phyloP scores from a whole-genome alignment of 1,139 yeast species.

The Hansenula anomala region DNA sequence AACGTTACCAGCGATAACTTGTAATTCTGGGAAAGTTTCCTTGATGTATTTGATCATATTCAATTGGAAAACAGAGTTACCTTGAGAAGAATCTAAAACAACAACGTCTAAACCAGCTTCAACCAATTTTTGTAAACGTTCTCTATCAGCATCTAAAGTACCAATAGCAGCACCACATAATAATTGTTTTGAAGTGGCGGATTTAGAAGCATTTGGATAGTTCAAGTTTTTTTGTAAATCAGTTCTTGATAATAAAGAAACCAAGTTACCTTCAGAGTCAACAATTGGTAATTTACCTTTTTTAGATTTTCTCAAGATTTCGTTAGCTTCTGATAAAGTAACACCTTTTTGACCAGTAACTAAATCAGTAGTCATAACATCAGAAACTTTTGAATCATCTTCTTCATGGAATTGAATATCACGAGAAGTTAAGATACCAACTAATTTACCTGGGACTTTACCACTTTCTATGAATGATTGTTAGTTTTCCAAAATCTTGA shows the following conservation, averaged over 20 bases:
- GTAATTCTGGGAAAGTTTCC: slow-evolving; percentile 67
- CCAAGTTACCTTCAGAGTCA: slow-evolving; percentile 69
- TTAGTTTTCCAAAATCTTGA: too few species aligned
- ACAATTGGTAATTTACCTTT: slow-evolving; percentile 97
- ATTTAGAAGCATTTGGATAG: slow-evolving; percentile 93
- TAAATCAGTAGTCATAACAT: slow-evolving; percentile 86
- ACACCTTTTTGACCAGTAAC: slow-evolving; percentile 83
- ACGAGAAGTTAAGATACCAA: slow-evolving; percentile 95
- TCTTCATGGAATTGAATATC: slow-evolving; percentile 94
- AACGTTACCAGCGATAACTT: slow-evolving; percentile 97
- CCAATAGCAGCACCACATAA: slow-evolving; percentile 99
- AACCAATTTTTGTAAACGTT: slow-evolving; percentile 77
- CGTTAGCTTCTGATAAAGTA: slow-evolving; percentile 81
- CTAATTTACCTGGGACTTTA: slow-evolving; percentile 78
- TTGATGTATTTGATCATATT: slow-evolving; percentile 93
- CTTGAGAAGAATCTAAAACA: slow-evolving; percentile 93
- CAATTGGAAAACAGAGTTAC: slow-evolving; percentile 92
- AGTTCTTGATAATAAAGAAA: slow-evolving; percentile 88
- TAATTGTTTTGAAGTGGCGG: slow-evolving; percentile 88
- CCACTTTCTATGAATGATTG: slow-evolving; percentile 62
- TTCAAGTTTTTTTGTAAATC: slow-evolving; percentile 94
- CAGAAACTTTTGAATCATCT: slow-evolving; percentile 53
- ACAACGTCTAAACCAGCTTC: slow-evolving; percentile 98
- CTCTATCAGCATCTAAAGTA: slow-evolving; percentile 84
- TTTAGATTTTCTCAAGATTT: slow-evolving; percentile 84